Evolutionary conservation across 2,329 filamentous ascomycete genomes (phyloP).

Genomic region (Seiridium cupressi): DNA sequence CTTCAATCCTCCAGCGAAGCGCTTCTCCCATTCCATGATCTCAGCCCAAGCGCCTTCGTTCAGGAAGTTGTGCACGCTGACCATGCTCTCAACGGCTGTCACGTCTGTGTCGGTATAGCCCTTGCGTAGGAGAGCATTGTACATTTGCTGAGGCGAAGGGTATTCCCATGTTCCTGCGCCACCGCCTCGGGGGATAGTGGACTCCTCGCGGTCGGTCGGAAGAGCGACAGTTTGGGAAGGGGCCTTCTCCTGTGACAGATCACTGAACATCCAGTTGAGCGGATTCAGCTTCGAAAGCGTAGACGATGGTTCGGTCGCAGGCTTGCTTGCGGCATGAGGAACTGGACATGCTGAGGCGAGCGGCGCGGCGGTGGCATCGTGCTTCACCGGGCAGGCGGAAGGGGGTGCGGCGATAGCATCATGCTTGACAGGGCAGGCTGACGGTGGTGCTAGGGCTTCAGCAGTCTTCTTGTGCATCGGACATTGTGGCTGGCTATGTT

Average conservation of each 20-base stretch:
- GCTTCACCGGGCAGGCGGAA: conserved; percentile 30
- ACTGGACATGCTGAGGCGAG: conserved; percentile 42
- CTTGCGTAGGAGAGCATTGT: conserved; percentile 94
- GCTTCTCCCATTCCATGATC: conserved; percentile 89
- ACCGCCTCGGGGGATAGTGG: conserved; percentile 86
- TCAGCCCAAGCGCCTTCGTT: conserved; percentile 98
- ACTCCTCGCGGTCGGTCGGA: conserved; percentile 77
- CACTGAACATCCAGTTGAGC: conserved; percentile 93
- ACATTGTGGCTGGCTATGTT: conserved; percentile 42
- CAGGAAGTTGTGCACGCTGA: conserved; percentile 94
- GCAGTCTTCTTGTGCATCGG: conserved; percentile 55
- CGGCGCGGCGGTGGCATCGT: conserved; percentile 20
- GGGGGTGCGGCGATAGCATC: conserved; percentile 16
- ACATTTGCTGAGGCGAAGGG: conserved; percentile 98
- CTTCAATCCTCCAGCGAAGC: conserved; percentile 73
- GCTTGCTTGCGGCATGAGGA: conserved; percentile 35
- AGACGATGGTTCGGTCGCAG: conserved; percentile 33
- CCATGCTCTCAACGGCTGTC: conserved; percentile 94
- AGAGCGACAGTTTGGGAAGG: conserved; percentile 71
- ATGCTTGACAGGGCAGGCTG: conserved; percentile 30
- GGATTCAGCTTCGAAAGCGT: conserved; percentile 58
- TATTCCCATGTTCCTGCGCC: conserved; percentile 90
- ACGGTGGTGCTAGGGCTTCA: conserved; percentile 39
- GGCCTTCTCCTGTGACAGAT: conserved; percentile 77
- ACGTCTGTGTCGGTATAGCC: conserved; percentile 93